phyloP scores from a whole-genome alignment of 345 rosid genomes.

The Camelina hispida region DNA sequence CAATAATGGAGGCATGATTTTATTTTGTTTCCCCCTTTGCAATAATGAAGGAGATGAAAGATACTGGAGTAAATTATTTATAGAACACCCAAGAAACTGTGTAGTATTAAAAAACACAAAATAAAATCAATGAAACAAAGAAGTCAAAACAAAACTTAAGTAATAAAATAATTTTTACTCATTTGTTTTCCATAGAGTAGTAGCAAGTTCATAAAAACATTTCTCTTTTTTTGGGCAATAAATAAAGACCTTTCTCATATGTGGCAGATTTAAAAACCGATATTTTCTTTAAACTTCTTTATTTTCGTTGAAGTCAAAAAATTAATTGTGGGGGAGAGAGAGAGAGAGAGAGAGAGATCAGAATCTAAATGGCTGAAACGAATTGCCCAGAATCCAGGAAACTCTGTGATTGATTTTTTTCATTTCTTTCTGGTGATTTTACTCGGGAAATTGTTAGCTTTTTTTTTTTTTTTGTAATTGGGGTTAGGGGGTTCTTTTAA shows the following conservation, averaged over 20 bases:
- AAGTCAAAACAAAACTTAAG: background rate
- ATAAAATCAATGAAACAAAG: background rate
- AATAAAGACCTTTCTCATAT: constrained; percentile 22
- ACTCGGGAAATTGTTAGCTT: constrained; percentile 13
- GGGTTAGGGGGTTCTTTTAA: constrained; percentile 19
- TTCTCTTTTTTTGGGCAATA: constrained; percentile 2
- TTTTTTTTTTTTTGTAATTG: background rate
- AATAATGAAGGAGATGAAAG: constrained; percentile 31
- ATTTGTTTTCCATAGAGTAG: constrained; percentile 5
- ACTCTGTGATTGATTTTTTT: constrained; percentile 27
- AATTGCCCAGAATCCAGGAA: constrained; percentile 59
- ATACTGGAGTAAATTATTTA: background rate
- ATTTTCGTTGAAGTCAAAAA: background rate
- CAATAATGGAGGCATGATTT: constrained; percentile 32
- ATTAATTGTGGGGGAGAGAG: constrained; percentile 32
- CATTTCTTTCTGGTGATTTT: constrained; percentile 32
- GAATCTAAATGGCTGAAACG: constrained; percentile 50
- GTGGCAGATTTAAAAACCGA: constrained; percentile 23
- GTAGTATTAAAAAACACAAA: no score
- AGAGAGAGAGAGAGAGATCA: constrained; percentile 19
- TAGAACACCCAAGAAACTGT: no score
- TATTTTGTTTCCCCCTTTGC: background rate
- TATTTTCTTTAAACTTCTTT: constrained; percentile 1
- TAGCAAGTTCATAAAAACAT: background rate
- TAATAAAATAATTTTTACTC: background rate